These are phyloP conservation scores for Adenanthera pavonina DNA, from an alignment of 306 rosid species.

Conservation along the genomic window DNA sequence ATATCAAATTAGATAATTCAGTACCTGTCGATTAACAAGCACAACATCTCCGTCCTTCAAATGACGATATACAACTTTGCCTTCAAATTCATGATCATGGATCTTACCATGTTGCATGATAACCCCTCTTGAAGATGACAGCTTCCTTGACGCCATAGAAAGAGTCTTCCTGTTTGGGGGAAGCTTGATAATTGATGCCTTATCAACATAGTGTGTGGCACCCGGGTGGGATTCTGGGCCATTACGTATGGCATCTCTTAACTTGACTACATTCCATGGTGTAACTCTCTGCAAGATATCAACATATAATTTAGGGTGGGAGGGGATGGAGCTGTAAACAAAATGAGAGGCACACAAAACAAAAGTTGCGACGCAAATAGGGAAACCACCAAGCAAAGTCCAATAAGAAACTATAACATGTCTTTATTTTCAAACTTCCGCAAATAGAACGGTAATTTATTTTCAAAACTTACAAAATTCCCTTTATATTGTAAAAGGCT, in stretches of 20 bases:
- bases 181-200: constrained; percentile 56
- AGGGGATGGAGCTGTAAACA: constrained; percentile 19
- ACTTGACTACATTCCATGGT: constrained; percentile 76
- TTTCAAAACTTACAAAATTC: not conserved
- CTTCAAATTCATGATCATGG: constrained; percentile 71
- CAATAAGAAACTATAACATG: constrained; percentile 22
- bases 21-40: constrained; percentile 95
- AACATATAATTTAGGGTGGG: constrained; percentile 16
- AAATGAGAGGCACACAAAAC: constrained; percentile 28
- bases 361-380: constrained; percentile 1
- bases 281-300: constrained; percentile 77
- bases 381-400: constrained; percentile 25
- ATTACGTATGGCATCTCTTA: constrained; percentile 74
- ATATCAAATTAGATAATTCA: constrained; percentile 33
- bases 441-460: not conserved
- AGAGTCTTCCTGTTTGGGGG: constrained; percentile 49
- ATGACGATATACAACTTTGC: constrained; percentile 88
- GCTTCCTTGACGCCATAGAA: constrained; percentile 61
- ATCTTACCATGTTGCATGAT: constrained; percentile 63
- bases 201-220: constrained; percentile 82
- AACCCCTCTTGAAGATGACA: constrained; percentile 80
- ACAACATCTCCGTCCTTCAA: constrained; percentile 93
- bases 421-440: not conserved
- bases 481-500: not conserved
- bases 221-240: constrained; percentile 92